Base-by-base conservation (phyloP, 208 protist species). In the Strigomonas culicis region DNA sequence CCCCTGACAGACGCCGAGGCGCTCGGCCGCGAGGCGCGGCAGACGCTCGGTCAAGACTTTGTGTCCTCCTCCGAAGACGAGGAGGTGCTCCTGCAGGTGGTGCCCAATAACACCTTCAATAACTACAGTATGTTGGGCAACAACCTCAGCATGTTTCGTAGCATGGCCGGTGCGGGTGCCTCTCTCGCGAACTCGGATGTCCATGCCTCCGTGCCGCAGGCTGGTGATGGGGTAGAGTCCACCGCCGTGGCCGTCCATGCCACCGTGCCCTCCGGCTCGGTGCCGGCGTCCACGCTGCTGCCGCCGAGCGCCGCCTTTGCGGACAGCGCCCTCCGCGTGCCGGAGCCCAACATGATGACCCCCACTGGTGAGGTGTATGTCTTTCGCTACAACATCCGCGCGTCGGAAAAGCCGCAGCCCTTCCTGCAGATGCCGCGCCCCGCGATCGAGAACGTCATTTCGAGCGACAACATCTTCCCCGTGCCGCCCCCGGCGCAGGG, bases 381-480 rank as follows among this genome's bases (percentile, higher is more conserved):
- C 17, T 78, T 74, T 44, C 73, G 73, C 63, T 63, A 68, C 39
- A 62, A 57, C 59, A 78, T 78, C 28, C 73, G 73, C 49, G 59
- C 65, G 3, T 52, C 61, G 1, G 51, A 63, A 1, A 15, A 28
- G 19, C 67, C 68, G 7, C 30, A 28, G 1, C 59, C 61, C 2
- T 66, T 63, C 28, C 44, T 68, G 10, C 28, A 53, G 47, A 32
- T 28, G 10, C 57, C 39, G 19, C 59, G 66, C 34, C 30, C 64
- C 11, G 28, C 4, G 3, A 28, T 58, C 4, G 52, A 58, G 52
- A 30, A 58, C 30, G 25, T 58, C 17, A 28, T 58, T 7, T 30
- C 8, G 6, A 10, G 19, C 36, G 27, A 25, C 27, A 17, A 19
- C 61, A 25, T n/a, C 31, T 39, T 34, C 43, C 41, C n/a, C 21